Evolutionary conservation across 2,329 filamentous ascomycete genomes (phyloP), one percentile per base, ranked within the genome.

Genomic region (Claviceps pazoutovae): DNA sequence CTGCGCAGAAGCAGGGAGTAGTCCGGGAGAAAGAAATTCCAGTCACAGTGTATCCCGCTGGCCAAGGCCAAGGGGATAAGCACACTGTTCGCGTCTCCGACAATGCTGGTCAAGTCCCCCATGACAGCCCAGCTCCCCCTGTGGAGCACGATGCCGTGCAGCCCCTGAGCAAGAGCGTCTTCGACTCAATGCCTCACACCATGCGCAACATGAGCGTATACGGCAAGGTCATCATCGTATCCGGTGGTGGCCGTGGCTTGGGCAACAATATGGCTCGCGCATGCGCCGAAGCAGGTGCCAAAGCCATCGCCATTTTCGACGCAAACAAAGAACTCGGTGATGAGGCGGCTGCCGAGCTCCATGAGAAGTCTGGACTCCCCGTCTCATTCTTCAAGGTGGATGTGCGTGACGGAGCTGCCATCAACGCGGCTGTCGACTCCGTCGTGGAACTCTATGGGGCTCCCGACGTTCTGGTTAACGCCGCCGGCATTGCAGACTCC

Each of bases 211-310:
- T 86, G 75, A 80, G 74, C 50, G 74, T 87, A 55, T 78, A 77
- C 64, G 82, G 74, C 64, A 87, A 87, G 74, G 78, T 83, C 52
- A 82, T 86, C 58, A 74, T 88, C 57, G 68, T 88, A 60, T 88
- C 84, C 64, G 84, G 84, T 62, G 86, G 83, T 65, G 86, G 84
- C 56, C 83, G 85, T 60, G 85, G 86, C 62, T 74, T 90, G 5
- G 86, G 86, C 48, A 86, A 86, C 74, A 76, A 84, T 71, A 89
- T 89, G 82, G 84, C 85, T 47, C 80, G 83, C 55, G 86, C 84
- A 52, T 83, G 86, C 57, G 81, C 83, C 48, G 85, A 90, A 70
- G 84, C 83, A 50, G 85, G 86, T 53, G 82, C 84, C 48, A 82
- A 83, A 69, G 81, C 81, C 48, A 76, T 89, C 51, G 76, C 83